Evolutionary conservation across 2,329 filamentous ascomycete species (phyloP), one percentile per base, ranked within the genome.

Genomic region (Bipolaris gigantea): DNA sequence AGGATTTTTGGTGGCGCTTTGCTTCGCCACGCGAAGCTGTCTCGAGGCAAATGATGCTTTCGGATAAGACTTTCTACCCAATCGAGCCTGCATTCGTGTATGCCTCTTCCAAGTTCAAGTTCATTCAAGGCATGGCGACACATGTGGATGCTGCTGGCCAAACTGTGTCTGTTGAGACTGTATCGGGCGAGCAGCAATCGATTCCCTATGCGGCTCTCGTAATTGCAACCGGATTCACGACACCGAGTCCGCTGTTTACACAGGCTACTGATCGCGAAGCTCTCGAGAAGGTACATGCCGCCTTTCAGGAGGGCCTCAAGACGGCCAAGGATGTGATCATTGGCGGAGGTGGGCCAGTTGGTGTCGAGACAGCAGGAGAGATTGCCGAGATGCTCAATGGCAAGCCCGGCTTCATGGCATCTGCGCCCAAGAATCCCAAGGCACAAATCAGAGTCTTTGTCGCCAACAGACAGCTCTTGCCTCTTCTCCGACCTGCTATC

Each of bases 41-140:
- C n/a, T 81, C 79, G 33, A 77, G 80, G 16, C 67, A 77, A 10
- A 71, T 80, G 45, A 78, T 84, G 59, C 76, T 75, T 2, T 61
- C 77, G 13, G 75, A 78, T 30, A 79, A 84, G 60, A 76, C 77
- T 39, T 78, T 85, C 53, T 70, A 80, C 46, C 77, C 80, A 1
- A 82, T 85, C 63, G 72, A 75, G 36, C 74, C 79, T 9, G 76
- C 73, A 11, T 85, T 86, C 65, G 67, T 78, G 32, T 85, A 85
- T 63, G 67, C 76, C 0, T 60, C 72, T 3, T 73, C 75, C 1
- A 73, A 75, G 8, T 83, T 82, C 70, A 74, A 78, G 35, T 81
- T 85, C 60, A 69, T 85, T 34, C 76, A 80, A 25, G 83, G 79
- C 15, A 74, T 72, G 13, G 83, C 78, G 5, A 82, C 76, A 8